Conservation (phyloP, 345 rosid species). For the Arabidopsis arenosa region DNA sequence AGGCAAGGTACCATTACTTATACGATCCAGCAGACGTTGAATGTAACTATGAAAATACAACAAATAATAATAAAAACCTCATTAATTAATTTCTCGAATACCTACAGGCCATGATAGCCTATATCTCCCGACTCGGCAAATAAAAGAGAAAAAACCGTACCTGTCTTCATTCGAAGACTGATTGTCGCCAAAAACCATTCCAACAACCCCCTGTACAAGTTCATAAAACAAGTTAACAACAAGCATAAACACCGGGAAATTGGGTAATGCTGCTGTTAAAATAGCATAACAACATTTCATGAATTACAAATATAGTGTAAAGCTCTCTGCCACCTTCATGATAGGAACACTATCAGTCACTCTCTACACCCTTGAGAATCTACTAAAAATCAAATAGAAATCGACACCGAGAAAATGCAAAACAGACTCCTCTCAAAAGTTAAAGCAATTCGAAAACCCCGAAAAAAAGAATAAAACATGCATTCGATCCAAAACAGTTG, state of each 20-base stretch:
- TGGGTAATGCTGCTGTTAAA: neutral
- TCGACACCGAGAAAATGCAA: neutral
- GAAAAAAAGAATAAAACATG: neutral
- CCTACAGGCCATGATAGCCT: neutral
- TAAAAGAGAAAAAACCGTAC: constrained; percentile 44
- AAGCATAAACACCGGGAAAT: neutral
- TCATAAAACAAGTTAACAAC: constrained; percentile 21
- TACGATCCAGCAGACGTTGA: constrained; percentile 89
- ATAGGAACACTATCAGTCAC: constrained; percentile 9
- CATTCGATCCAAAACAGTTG: neutral
- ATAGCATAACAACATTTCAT: neutral
- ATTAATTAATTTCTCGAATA: neutral
- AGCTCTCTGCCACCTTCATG: neutral
- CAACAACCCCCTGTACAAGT: constrained; percentile 84
- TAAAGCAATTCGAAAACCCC: neutral
- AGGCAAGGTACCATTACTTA: constrained; percentile 81
- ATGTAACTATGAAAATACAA: constrained; percentile 61
- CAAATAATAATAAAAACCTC: constrained; percentile 15
- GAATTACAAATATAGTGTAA: neutral
- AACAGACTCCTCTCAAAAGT: neutral
- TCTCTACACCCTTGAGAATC: neutral
- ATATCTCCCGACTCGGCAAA: neutral
- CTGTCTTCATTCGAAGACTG: constrained; percentile 78
- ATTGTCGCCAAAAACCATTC: constrained; percentile 90
- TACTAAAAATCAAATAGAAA: neutral